Percentiles rank a stretch among this genome's conserved stretches.
phyloP scores from a whole-genome alignment of 2,329 filamentous ascomycete genomes.

The Penicillium brasilianum region DNA sequence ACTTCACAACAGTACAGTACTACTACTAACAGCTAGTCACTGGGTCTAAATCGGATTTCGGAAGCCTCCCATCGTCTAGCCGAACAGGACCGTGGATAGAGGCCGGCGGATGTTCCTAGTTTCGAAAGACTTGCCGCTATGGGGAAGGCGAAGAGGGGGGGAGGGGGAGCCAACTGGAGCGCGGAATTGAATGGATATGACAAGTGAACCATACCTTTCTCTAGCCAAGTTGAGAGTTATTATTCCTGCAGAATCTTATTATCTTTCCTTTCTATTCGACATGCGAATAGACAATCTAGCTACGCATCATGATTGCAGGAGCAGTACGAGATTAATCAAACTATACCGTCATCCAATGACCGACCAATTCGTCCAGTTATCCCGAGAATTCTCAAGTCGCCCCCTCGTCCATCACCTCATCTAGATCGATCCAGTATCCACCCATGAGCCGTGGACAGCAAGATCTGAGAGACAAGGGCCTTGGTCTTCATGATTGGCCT shows the following conservation, averaged over 20 bases:
- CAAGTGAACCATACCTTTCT: not conserved
- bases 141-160: not conserved
- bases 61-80: not conserved
- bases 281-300: not conserved
- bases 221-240: not conserved
- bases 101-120: not conserved
- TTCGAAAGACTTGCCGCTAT: slow-evolving; percentile 2
- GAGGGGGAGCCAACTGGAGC: not conserved
- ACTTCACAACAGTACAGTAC: not conserved
- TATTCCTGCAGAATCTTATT: not conserved
- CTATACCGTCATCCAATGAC: not conserved
- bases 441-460: slow-evolving; percentile 26
- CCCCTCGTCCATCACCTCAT: slow-evolving; percentile 1
- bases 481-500: slow-evolving; percentile 26
- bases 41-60: not conserved
- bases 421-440: slow-evolving; percentile 32
- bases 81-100: not conserved
- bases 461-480: slow-evolving; percentile 27
- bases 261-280: not conserved
- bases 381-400: not conserved
- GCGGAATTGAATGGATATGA: not conserved
- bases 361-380: not conserved
- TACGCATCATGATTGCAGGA: not conserved
- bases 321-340: not conserved
- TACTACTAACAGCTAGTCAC: not conserved